Conservation (phyloP, 495 filamentous ascomycete genomes). For the Oleoguttula mirabilis region DNA sequence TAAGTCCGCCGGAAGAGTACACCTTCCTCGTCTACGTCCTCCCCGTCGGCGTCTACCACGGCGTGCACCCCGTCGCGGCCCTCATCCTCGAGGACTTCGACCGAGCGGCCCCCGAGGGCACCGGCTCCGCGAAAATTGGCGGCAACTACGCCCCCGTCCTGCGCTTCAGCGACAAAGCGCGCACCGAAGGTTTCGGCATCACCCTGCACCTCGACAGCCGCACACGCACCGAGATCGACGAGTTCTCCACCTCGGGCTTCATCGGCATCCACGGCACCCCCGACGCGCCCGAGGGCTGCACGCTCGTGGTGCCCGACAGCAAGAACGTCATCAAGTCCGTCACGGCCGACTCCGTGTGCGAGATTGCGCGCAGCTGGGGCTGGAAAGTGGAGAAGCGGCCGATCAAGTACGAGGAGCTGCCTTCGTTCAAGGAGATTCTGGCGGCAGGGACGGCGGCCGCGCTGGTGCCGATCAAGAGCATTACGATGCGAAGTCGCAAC, state of each 20-base stretch:
- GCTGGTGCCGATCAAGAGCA: constrained; percentile 79
- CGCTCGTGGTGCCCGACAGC: constrained; percentile 29
- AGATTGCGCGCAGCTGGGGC: constrained; percentile 23
- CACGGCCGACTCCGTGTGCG: constrained; percentile 22
- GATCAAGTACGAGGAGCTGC: constrained; percentile 71
- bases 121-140: constrained; percentile 43
- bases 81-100: constrained; percentile 47
- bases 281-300: constrained; percentile 14
- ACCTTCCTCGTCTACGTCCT: constrained; percentile 34
- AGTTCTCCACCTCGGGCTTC: constrained; percentile 39
- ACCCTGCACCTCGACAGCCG: constrained; percentile 39
- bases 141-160: constrained; percentile 50
- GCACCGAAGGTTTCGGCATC: constrained; percentile 34
- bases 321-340: constrained; percentile 30
- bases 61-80: constrained; percentile 29
- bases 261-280: constrained; percentile 30
- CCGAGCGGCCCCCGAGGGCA: constrained; percentile 43
- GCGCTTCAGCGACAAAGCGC: constrained; percentile 31
- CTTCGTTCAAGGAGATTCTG: constrained; percentile 68
- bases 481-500: constrained; percentile 54
- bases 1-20: constrained; percentile 29
- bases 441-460: constrained; percentile 89
- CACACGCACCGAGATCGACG: constrained; percentile 35
- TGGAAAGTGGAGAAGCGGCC: constrained; percentile 28
- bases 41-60: constrained; percentile 32